Base-by-base conservation (phyloP, 352 stramenopile species). In the Globisporangium uncinulatum region DNA sequence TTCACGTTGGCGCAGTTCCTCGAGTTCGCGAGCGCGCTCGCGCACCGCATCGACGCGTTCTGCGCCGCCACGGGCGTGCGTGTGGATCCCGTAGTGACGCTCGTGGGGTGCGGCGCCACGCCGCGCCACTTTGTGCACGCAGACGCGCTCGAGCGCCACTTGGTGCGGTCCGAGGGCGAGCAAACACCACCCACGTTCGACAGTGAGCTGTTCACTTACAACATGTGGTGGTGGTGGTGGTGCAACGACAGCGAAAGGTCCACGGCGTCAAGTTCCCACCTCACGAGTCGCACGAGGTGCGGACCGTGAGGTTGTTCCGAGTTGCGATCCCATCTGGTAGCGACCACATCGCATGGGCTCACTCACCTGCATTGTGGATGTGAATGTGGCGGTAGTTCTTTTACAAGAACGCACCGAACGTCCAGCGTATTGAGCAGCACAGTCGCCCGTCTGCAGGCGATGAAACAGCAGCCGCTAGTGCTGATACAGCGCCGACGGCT, bases 121-220 rank as follows among this genome's bases (percentile, higher is more conserved):
- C 57, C 53, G 0, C 54, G 46, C 17, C 76, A 87, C 44, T 83
- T 76, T 21, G 67, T 85, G 24, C 70, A 61, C 20, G 55, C 59
- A 46, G 17, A 46, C 20, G 65, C 66, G 14, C 57, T 85, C 39
- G 57, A 66, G 29, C 54, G 34, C 39, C 76, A 87, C 61, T 67
- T 79, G 68, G 76, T 87, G 54, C n/a, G 32, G 49, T 36, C 17
- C 24, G 24, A 29, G 34, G 19, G 8, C 34, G 14, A 2, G 21
- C 21, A 29, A 47, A 57, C 17, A 11, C 19, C 34, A 24, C 15
- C 48, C 29, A 17, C 13, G 11, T 9, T 19, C 17, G 24, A 29
- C 24, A 29, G 24, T 29, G 24, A 1, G 24, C 24, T 29, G 24
- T 29, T 1, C 2, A 29, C 24, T 29, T 4, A 29, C 24, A 29